Conservation (phyloP, 176 grass and related monocot species). For the Panicum miliaceum region DNA sequence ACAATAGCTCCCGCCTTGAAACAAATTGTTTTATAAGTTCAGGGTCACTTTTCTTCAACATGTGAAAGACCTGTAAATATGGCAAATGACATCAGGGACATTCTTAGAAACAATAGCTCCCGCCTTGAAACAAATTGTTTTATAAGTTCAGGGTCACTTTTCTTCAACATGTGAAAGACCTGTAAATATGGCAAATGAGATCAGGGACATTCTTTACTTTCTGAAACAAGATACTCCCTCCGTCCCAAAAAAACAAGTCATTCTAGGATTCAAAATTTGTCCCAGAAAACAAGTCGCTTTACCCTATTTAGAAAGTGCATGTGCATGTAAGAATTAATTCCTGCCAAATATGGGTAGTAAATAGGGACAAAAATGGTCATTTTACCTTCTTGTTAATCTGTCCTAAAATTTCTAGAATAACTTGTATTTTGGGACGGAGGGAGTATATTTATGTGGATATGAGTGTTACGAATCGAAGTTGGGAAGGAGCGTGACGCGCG, state of each 20-base stretch:
- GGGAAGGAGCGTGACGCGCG: no score
- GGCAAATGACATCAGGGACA: slow-evolving; percentile 20
- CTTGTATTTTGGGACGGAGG: no score
- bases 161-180: slow-evolving; percentile 77
- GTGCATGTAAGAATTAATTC: no score
- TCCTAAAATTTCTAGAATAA: no score
- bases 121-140: slow-evolving; percentile 63
- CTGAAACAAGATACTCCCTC: background rate
- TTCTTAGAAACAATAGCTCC: slow-evolving; percentile 66
- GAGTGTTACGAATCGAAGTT: no score
- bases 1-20: slow-evolving; percentile 66
- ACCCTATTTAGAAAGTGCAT: no score
- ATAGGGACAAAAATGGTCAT: no score
- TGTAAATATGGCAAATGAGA: slow-evolving; percentile 53
- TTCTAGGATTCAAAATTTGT: no score
- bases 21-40: slow-evolving; percentile 69
- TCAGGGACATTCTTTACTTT: background rate
- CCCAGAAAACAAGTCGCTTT: no score
- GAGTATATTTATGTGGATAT: background rate
- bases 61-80: slow-evolving; percentile 72
- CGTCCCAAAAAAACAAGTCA: no score
- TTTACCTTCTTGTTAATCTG: no score
- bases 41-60: slow-evolving; percentile 74
- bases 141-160: slow-evolving; percentile 73
- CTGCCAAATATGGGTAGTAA: no score